Evolutionary conservation across 1,284 basidiomycete genomes (phyloP).

Genomic region (Fistulinella cinereoalba): DNA sequence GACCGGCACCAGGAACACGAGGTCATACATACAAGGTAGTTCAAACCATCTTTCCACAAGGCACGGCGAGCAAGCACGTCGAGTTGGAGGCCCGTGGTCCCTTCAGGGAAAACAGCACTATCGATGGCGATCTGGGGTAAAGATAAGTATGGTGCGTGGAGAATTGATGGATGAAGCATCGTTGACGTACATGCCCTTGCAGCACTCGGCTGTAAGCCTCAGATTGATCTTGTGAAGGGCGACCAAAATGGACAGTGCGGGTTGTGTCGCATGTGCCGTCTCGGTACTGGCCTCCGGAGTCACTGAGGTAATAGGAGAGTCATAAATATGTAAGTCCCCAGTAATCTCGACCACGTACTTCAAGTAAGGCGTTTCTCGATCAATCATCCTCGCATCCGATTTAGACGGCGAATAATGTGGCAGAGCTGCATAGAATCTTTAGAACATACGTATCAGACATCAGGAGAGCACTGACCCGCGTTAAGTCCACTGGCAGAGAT

Average conservation of each 20-base stretch:
- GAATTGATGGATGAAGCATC: conserved; percentile 17
- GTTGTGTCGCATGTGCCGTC: conserved; percentile 95
- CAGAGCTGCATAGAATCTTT: conserved; percentile 49
- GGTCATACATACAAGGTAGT: conserved; percentile 61
- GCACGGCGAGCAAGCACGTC: conserved; percentile 84
- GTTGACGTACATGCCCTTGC: conserved; percentile 83
- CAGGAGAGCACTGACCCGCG: conserved; percentile 47
- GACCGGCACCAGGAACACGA: conserved; percentile 7
- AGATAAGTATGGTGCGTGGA: conserved; percentile 15
- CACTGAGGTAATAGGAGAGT: conserved; percentile 44
- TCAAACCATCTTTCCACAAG: conserved; percentile 86
- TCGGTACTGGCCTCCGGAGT: conserved; percentile 86
- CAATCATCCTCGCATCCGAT: conserved; percentile 69
- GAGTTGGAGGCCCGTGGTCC: conserved; percentile 77
- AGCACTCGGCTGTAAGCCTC: conserved; percentile 93
- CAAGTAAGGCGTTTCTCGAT: conserved; percentile 79
- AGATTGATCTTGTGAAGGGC: conserved; percentile 75
- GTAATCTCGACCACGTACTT: conserved; percentile 57
- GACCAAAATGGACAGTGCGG: conserved; percentile 86
- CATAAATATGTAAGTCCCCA: conserved; percentile 15
- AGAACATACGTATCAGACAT: conserved; percentile 3
- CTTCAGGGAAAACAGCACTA: conserved; percentile 83
- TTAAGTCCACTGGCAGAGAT: conserved; percentile 92
- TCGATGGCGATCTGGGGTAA: conserved; percentile 82
- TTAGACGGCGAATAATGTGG: conserved; percentile 90